phyloP scores from a whole-genome alignment of 106 monocot genomes.

The Dioscorea alata region DNA sequence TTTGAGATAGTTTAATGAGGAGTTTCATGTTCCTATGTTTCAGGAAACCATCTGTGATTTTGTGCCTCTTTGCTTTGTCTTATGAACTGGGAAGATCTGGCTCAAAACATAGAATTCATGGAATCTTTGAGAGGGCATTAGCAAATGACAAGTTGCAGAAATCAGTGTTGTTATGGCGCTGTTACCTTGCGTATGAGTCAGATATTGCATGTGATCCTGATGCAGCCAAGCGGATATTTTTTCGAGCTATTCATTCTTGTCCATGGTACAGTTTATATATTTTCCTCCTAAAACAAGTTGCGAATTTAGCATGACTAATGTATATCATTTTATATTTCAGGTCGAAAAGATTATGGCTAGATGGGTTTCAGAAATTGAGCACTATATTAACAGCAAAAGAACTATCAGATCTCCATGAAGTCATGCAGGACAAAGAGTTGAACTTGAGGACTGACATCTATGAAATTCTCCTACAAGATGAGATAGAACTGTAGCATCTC shows the following conservation, averaged over 20 bases:
- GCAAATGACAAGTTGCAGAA: slow-evolving; percentile 67
- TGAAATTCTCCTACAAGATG: slow-evolving; percentile 87
- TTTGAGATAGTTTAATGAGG: too few species aligned
- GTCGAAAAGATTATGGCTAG: slow-evolving; percentile 91
- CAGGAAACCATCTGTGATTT: slow-evolving; percentile 73
- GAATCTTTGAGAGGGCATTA: slow-evolving; percentile 84
- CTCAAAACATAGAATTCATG: slow-evolving; percentile 69
- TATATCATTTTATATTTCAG: slow-evolving; percentile 13
- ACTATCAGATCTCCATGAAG: slow-evolving; percentile 89
- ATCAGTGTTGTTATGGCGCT: slow-evolving; percentile 91
- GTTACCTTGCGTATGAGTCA: slow-evolving; percentile 76
- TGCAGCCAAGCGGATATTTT: slow-evolving; percentile 72
- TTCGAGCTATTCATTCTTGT: slow-evolving; percentile 93
- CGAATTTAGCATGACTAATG: too few species aligned
- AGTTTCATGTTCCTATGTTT: background rate
- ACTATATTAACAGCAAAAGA: slow-evolving; percentile 57
- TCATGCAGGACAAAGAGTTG: slow-evolving; percentile 89
- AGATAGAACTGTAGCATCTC: slow-evolving; percentile 11
- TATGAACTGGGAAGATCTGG: slow-evolving; percentile 58
- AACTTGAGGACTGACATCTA: slow-evolving; percentile 84
- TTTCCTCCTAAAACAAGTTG: too few species aligned
- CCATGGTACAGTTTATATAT: slow-evolving; percentile 53
- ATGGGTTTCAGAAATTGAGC: slow-evolving; percentile 78
- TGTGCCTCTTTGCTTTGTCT: slow-evolving; percentile 66
- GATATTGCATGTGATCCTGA: slow-evolving; percentile 34